Base-by-base conservation (phyloP, 495 filamentous ascomycete species). In the Neurospora intermedia region DNA sequence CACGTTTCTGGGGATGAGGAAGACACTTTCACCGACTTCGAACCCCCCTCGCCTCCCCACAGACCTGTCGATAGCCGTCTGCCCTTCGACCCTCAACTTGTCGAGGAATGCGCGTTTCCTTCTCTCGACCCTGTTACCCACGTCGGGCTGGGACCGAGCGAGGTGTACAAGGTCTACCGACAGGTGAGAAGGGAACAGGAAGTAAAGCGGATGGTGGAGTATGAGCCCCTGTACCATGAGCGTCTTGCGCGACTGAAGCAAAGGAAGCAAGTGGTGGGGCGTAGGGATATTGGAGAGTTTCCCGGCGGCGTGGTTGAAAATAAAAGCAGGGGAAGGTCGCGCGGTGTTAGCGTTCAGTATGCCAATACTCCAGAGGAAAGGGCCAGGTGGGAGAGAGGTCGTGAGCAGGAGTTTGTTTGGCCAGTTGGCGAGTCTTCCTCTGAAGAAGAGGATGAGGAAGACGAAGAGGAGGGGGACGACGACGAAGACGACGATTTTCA, bases 71-170 rank as follows among this genome's bases (percentile, higher is more conserved):
- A 31, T 35, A 13, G 43, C 73, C 39, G 76, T 73, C 69, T 31
- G 71, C 66, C 69, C 18, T 77, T 74, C 71, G 73, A 75, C 48
- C 18, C 31, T 3, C 43, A 59, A 10, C 73, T 78, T n/a, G 73
- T 59, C 4, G 35, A 7, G 10, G 31, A 74, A 46, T 78, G 76
- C 54, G 78, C 78, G 48, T 75, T 76, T 31, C 78, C 78, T 35
- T 72, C 70, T 39, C 35, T 79, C 62, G 27, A 66, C 15, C 74
- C 73, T 7, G 48, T 75, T 10, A 48, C 74, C 40, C 59, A 78
- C 39, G 45, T 59, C 4, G 76, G 75, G 5, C 72, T 45, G 1
- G 75, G 74, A 0, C 78, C 78, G 2, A 75, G 75, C 6, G 75
- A 74, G 43, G 46, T 74, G 3, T 74, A 70, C 69, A 76, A 71